Percentiles rank a stretch among this genome's conserved stretches.
phyloP scores from a whole-genome alignment of 176 grass and related monocot species.

The Triticum aestivum region DNA sequence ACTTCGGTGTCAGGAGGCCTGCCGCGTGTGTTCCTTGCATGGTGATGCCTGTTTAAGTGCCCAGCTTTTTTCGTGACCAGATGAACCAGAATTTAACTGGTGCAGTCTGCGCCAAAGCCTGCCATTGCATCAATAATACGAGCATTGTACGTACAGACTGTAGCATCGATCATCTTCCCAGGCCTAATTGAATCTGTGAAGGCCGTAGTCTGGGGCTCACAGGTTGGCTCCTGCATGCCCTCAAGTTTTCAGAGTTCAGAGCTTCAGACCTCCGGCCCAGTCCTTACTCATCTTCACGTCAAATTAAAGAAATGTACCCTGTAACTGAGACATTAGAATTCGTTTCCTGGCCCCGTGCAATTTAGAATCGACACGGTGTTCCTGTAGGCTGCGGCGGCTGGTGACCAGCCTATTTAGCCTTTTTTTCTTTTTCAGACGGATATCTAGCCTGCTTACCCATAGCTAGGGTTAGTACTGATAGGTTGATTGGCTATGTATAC shows the following conservation, averaged over 20 bases:
- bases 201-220: slow-evolving; percentile 25
- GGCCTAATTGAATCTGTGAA: slow-evolving; percentile 19
- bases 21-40: slow-evolving; percentile 27
- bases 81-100: slow-evolving; percentile 45
- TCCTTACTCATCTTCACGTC: not conserved
- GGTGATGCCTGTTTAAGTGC: slow-evolving; percentile 25
- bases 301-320: slow-evolving; percentile 14
- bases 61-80: slow-evolving; percentile 36
- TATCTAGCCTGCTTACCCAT: slow-evolving; percentile 4
- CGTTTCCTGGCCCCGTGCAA: not conserved
- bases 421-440: not conserved
- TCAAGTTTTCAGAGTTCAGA: slow-evolving; percentile 5
- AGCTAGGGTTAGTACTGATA: slow-evolving; percentile 22
- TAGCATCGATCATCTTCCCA: slow-evolving; percentile 5
- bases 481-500: slow-evolving; percentile 31
- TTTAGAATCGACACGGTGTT: slow-evolving; percentile 2
- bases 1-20: slow-evolving; percentile 14
- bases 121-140: slow-evolving; percentile 1
- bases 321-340: slow-evolving; percentile 10
- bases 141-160: slow-evolving; percentile 29
- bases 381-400: slow-evolving; percentile 11
- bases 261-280: slow-evolving; percentile 3
- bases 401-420: not conserved
- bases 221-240: slow-evolving; percentile 20
- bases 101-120: slow-evolving; percentile 38